Evolutionary conservation across 2,329 filamentous ascomycete genomes (phyloP), one percentile per base, ranked within the genome.

Genomic region (Aspergillus sp.): DNA sequence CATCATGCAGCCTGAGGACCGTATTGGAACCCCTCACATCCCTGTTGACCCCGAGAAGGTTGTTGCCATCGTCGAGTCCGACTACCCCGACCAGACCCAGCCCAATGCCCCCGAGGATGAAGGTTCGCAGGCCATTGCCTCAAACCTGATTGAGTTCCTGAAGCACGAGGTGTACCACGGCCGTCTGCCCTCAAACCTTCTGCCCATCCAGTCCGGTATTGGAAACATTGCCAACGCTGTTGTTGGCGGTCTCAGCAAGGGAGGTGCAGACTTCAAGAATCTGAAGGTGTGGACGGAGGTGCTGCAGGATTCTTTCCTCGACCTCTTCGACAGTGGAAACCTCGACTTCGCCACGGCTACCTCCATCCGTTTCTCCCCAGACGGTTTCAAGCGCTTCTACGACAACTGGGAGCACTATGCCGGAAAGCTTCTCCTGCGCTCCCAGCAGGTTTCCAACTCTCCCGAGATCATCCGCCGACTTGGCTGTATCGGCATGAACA

Each of bases 141-240:
- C 76, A 48, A 88, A 96, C 76, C 76, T 96, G 57, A 95, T 96
- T 63, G 90, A 96, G 67, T 89, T 89, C 80, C 82, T 96, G 55
- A 88, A 95, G 78, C 90, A 96, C 76, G 91, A 96, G 76, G 92
- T 96, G 53, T 78, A 79, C 27, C 87, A 88, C 63, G 91, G 88
- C 62, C 87, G 91, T 40, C 84, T 96, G 52, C 91, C 91, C 2
- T 76, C 84, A 66, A 91, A 87, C 70, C 84, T 96, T 2, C 82
- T 95, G 1, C 91, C 91, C 2, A 83, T 96, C 17, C 91, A 96
- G 75, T 93, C 89, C 11, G 91, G 91, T 45, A 96, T 96, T 65
- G 91, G 92, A 63, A 96, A 96, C 79, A 96, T 96, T 56, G 91
- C 91, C 75, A 96, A 96, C 75, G 91, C 91, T 39, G 92, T 96